Percentiles rank a stretch among this genome's conserved stretches.
Conservation (phyloP, 2,329 filamentous ascomycete genomes). For the Colletotrichum karsti region DNA sequence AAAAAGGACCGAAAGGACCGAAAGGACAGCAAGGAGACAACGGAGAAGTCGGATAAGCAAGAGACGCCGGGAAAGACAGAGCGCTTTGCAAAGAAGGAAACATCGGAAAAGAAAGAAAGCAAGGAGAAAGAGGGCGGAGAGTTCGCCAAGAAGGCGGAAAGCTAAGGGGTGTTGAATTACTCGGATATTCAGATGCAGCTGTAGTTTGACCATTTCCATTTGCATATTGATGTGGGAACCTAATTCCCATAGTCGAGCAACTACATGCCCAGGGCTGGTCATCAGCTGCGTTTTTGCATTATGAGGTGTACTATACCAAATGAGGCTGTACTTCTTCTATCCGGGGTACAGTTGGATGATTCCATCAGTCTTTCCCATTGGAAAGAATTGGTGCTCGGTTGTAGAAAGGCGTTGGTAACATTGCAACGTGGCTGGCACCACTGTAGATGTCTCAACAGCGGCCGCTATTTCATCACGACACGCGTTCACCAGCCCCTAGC, state of each 20-base stretch:
- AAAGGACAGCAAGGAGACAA: conserved; percentile 28
- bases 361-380: too few relatives aligned
- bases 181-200: too few relatives aligned
- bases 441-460: not conserved
- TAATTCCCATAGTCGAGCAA: too few relatives aligned
- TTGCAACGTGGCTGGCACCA: not conserved
- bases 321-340: not conserved
- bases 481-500: too few relatives aligned
- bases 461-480: not conserved
- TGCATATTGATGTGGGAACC: too few relatives aligned
- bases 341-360: not conserved
- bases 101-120: not conserved
- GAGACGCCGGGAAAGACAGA: not conserved
- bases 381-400: not conserved
- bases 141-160: conserved; percentile 13
- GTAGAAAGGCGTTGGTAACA: not conserved
- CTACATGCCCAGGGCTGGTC: not conserved
- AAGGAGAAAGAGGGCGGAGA: not conserved
- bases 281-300: not conserved
- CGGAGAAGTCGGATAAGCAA: conserved; percentile 18
- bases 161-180: too few relatives aligned
- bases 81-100: not conserved
- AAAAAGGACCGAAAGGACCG: not conserved
- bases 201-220: too few relatives aligned
- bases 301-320: not conserved